phyloP scores from a whole-genome alignment of 2,329 filamentous ascomycete genomes.

The Curvularia spicifera region DNA sequence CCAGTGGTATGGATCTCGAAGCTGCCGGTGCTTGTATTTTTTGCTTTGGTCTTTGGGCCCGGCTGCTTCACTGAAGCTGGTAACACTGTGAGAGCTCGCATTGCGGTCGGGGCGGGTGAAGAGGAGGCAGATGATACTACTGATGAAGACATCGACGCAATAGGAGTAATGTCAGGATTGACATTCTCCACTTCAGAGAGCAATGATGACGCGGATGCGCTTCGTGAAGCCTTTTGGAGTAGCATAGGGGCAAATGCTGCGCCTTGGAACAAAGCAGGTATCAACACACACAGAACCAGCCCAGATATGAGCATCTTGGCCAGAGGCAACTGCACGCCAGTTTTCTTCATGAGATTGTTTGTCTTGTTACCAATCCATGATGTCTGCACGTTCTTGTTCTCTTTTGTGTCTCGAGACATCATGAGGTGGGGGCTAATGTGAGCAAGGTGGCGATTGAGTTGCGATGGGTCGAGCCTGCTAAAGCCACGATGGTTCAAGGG shows the following conservation, averaged over 20 bases:
- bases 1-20: slow-evolving; percentile 63
- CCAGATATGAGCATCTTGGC: slow-evolving; percentile 17
- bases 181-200: slow-evolving; percentile 8
- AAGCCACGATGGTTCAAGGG: slow-evolving; percentile 45
- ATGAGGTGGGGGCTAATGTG: slow-evolving; percentile 37
- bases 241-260: slow-evolving; percentile 22
- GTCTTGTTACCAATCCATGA: slow-evolving; percentile 13
- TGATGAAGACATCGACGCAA: slow-evolving; percentile 9
- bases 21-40: slow-evolving; percentile 43
- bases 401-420: slow-evolving; percentile 6
- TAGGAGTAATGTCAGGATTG: slow-evolving; percentile 12
- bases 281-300: slow-evolving; percentile 26
- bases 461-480: slow-evolving; percentile 41
- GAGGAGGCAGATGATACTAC: slow-evolving; percentile 7
- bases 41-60: slow-evolving; percentile 19
- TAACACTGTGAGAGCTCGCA: slow-evolving; percentile 29
- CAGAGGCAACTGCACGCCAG: slow-evolving; percentile 1
- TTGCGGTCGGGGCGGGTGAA: slow-evolving; percentile 10
- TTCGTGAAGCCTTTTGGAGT: slow-evolving; percentile 15
- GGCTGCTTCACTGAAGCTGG: slow-evolving; percentile 16
- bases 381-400: slow-evolving; percentile 6
- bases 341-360: slow-evolving; percentile 18
- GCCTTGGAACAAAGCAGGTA: slow-evolving; percentile 25
- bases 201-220: slow-evolving; percentile 7
- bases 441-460: slow-evolving; percentile 49